Evolutionary conservation across 371 early-diverging fungal species (phyloP).

Genomic region (Mucor mucedo): DNA sequence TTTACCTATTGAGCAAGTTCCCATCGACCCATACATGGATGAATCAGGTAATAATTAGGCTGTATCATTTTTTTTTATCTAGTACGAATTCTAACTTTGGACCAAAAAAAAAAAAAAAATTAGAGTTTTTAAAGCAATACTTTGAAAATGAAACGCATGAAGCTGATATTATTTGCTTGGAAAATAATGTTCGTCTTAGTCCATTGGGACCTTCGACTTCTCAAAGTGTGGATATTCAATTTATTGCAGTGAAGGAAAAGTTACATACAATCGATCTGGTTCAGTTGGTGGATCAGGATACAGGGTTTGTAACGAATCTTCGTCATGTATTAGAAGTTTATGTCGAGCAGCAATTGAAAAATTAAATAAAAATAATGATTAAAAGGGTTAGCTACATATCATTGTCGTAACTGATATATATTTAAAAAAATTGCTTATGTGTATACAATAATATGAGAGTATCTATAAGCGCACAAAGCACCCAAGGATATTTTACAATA

Average conservation of each 20-base stretch:
- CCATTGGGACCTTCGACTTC: constrained; percentile 73
- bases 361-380: no score
- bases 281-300: constrained; percentile 73
- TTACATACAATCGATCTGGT: constrained; percentile 72
- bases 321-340: constrained; percentile 60
- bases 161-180: constrained; percentile 75
- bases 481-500: no score
- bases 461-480: no score
- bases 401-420: no score
- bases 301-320: constrained; percentile 69
- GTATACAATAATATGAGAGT: no score
- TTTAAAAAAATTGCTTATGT: no score
- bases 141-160: constrained; percentile 72
- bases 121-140: constrained; percentile 66
- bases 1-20: constrained; percentile 45
- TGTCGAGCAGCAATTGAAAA: constrained; percentile 31
- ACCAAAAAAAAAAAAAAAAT: not conserved
- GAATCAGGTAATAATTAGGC: constrained; percentile 50
- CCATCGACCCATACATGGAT: constrained; percentile 67
- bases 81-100: not conserved
- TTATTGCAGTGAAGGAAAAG: constrained; percentile 78
- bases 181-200: constrained; percentile 72
- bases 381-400: no score
- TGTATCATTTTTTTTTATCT: not conserved
- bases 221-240: constrained; percentile 75